These are phyloP conservation scores for Patellaria atrata DNA, from an alignment of 495 filamentous ascomycete species.

Conservation along the genomic window DNA sequence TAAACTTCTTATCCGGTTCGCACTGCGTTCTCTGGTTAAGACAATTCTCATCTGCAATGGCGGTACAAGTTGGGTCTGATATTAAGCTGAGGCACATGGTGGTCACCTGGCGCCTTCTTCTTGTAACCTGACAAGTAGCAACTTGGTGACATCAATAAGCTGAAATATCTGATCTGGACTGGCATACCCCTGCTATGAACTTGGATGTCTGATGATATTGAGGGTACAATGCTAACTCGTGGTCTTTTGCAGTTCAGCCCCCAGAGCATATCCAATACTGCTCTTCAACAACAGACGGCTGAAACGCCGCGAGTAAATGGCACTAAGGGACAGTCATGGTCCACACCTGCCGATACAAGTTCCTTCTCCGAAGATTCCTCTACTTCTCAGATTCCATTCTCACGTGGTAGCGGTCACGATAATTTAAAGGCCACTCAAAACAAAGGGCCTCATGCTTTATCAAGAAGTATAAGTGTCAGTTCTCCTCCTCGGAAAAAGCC, in stretches of 20 bases:
- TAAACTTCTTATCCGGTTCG: neutral
- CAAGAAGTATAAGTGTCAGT: too few species aligned
- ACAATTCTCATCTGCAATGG: neutral
- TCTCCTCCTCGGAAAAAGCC: too few species aligned
- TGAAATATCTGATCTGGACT: slow-evolving; percentile 14
- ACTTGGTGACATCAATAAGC: slow-evolving; percentile 12
- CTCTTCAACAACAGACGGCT: slow-evolving; percentile 3
- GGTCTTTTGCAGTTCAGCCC: neutral
- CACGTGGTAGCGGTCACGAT: too few species aligned
- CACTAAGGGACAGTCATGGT: neutral
- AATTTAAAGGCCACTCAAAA: too few species aligned
- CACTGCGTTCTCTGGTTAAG: slow-evolving; percentile 1
- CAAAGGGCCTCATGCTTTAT: too few species aligned
- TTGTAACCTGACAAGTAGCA: slow-evolving; percentile 6
- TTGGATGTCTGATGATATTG: neutral
- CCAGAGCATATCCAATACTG: slow-evolving; percentile 1
- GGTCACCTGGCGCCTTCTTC: neutral
- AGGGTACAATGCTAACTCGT: neutral
- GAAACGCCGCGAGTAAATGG: neutral
- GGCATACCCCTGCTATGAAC: neutral
- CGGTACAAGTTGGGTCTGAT: neutral
- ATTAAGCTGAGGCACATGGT: slow-evolving; percentile 1
- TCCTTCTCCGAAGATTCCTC: too few species aligned
- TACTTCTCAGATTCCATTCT: too few species aligned
- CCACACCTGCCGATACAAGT: too few species aligned